These are phyloP conservation scores for Wickerhamiella sorbophila DNA, from an alignment of 805 yeast genomes.

Conservation along the genomic window DNA sequence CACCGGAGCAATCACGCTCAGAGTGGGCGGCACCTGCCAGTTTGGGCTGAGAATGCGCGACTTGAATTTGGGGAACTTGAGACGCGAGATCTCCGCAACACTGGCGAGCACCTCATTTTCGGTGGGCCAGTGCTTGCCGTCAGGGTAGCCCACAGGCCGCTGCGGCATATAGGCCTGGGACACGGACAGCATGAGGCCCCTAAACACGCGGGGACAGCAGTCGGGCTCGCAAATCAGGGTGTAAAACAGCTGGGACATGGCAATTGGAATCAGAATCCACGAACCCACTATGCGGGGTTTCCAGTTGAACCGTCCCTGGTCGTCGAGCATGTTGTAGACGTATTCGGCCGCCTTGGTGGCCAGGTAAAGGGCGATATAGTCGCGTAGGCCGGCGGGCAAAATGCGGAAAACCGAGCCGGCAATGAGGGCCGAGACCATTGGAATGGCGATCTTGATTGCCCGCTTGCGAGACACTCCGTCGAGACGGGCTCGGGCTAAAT, in stretches of 20 bases:
- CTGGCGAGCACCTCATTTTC: constrained; percentile 21
- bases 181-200: constrained; percentile 19
- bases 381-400: constrained; percentile 18
- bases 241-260: constrained; percentile 28
- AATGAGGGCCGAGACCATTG: neutral
- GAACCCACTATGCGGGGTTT: constrained; percentile 27
- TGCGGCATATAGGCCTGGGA: constrained; percentile 22
- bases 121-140: constrained; percentile 23
- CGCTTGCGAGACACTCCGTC: neutral
- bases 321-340: constrained; percentile 24
- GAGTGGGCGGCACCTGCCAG: constrained; percentile 11
- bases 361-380: constrained; percentile 23
- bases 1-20: constrained; percentile 18
- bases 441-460: neutral
- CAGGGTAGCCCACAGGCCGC: constrained; percentile 22
- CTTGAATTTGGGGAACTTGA: constrained; percentile 23
- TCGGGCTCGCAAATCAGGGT: constrained; percentile 25
- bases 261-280: constrained; percentile 29
- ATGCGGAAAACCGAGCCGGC: neutral
- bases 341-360: constrained; percentile 25
- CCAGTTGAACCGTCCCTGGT: constrained; percentile 21
- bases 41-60: constrained; percentile 20
- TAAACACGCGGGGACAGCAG: constrained; percentile 23
- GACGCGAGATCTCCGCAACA: constrained; percentile 21
- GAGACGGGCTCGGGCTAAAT: neutral